phyloP scores from a whole-genome alignment of 257 asterid genomes.

The Voacanga thouarsii region DNA sequence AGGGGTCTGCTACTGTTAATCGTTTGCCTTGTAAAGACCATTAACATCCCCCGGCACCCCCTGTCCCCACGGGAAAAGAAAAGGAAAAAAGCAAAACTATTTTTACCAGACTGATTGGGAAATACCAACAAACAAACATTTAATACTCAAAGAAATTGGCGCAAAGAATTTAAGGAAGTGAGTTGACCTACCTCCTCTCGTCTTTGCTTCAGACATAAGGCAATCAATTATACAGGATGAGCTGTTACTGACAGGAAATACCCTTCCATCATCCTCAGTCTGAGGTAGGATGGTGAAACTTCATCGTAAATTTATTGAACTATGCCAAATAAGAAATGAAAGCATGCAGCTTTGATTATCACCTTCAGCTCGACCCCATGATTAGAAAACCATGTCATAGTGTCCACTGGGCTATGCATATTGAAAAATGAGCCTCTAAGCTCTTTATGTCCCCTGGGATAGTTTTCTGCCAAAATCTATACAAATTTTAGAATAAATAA shows the following conservation, averaged over 20 bases:
- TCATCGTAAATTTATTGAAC: conserved; percentile 2
- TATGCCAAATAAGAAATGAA: conserved; percentile 5
- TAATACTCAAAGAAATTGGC: not conserved
- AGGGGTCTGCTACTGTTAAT: not conserved
- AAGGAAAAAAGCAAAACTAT: not conserved
- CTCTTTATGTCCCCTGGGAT: conserved; percentile 93
- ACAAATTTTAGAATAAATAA: conserved; percentile 4
- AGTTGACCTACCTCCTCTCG: conserved; percentile 59
- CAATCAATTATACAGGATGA: conserved; percentile 84
- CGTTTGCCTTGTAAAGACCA: not conserved
- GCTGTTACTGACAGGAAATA: conserved; percentile 78
- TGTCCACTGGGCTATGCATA: conserved; percentile 76
- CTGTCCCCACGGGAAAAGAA: not conserved
- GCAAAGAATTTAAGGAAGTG: not conserved
- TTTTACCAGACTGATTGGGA: not conserved
- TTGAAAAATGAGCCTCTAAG: conserved; percentile 87
- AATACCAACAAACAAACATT: not conserved
- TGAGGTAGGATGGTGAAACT: conserved; percentile 33
- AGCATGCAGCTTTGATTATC: conserved; percentile 12
- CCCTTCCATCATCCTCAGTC: conserved; percentile 93
- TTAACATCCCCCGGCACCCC: not conserved
- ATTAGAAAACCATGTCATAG: conserved; percentile 87
- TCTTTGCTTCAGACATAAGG: conserved; percentile 81
- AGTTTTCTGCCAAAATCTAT: conserved; percentile 76
- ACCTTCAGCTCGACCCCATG: conserved; percentile 85